phyloP scores from a whole-genome alignment of 148 eudicot genomes.

The Cornus controversa region DNA sequence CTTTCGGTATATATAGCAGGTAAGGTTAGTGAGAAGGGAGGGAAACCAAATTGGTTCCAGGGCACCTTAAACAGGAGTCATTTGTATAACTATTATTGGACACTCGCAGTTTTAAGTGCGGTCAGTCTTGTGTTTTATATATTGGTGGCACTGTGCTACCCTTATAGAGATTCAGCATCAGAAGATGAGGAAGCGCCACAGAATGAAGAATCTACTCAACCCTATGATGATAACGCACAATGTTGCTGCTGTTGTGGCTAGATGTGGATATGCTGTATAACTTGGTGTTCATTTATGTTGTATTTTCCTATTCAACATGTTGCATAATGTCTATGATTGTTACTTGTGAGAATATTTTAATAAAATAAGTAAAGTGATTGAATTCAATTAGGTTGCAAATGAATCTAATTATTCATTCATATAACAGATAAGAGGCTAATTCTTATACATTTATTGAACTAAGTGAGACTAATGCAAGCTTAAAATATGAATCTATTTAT shows the following conservation, averaged over 20 bases:
- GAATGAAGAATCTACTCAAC: neutral
- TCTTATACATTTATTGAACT: too few relatives aligned
- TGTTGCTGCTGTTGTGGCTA: conserved; percentile 10
- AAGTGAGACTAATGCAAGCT: too few relatives aligned
- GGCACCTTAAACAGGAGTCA: conserved; percentile 41
- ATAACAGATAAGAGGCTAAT: too few relatives aligned
- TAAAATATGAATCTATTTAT: too few relatives aligned
- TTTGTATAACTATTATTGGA: conserved; percentile 50
- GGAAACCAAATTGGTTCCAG: conserved; percentile 48
- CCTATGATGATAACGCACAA: conserved; percentile 1
- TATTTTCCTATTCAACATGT: too few relatives aligned
- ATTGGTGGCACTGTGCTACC: conserved; percentile 23
- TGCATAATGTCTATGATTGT: too few relatives aligned
- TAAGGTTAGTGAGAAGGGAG: conserved; percentile 26
- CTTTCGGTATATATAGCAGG: conserved; percentile 35
- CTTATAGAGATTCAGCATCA: conserved; percentile 20
- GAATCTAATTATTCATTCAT: too few relatives aligned
- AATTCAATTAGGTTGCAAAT: too few relatives aligned
- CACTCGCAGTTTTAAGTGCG: conserved; percentile 33
- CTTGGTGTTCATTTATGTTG: neutral
- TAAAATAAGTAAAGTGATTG: too few relatives aligned
- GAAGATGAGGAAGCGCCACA: conserved; percentile 19
- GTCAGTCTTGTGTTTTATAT: conserved; percentile 30
- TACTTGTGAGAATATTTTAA: too few relatives aligned
- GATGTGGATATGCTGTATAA: neutral